Evolutionary conservation across 1,284 basidiomycete genomes (phyloP), one percentile per base, ranked within the genome.

Genomic region (Rhodotorula sp.): DNA sequence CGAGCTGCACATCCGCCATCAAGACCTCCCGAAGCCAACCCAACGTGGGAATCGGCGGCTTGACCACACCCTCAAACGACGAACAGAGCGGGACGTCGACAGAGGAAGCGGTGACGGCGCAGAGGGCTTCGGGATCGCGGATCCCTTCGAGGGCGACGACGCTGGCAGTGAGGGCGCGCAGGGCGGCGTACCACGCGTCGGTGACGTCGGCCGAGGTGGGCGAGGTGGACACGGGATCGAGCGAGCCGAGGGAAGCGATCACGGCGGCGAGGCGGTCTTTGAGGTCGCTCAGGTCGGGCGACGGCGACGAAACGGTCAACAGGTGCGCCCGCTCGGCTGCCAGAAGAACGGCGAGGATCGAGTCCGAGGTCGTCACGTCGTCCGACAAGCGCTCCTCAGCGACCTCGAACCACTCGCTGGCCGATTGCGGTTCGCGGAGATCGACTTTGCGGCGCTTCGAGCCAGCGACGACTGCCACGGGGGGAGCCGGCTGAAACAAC

Each of bases 391-490:
- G 58, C n/a, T 21, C 48, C 23, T 56, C 10, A 12, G 69, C 71
- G 10, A 47, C 63, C 3, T 65, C 70, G 56, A 72, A 62, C 74
- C 74, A 76, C 26, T 66, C 70, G 21, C 26, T 31, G 18, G 65
- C 68, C 2, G 54, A 38, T 48, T 62, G 62, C 5, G 74, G 72
- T 62, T 76, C 74, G 62, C 57, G 64, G 16, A 68, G n/a, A 60
- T 74, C 74, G 67, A 76, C 15, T 55, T 74, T 76, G 45, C 74
- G 69, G 31, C 65, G 60, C 68, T 76, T 76, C n/a, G 58, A 16
- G 5, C 56, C 57, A 14, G 65, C 69, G 5, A 55, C 49, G 8
- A 60, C 45, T 58, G 63, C 14, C 2, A 58, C 55, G 15, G 47
- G 52, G 18, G 59, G 57, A 21, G 67, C 38, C 16, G 64, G 60